These are phyloP conservation scores for Fusarium sp. DNA, from an alignment of 2,329 filamentous ascomycete species.

Conservation along the genomic window DNA sequence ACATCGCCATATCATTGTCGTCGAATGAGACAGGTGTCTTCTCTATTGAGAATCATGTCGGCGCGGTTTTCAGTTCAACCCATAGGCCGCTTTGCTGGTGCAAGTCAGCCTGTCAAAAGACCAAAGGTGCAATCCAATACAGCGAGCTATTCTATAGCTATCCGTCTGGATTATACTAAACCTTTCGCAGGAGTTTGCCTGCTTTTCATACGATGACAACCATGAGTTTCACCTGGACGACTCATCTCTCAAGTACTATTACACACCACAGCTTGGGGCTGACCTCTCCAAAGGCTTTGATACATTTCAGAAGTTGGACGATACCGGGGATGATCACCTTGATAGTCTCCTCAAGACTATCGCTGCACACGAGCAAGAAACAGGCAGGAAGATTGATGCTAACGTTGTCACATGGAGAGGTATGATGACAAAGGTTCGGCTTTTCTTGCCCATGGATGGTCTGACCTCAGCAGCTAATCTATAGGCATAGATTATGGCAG, in stretches of 20 bases:
- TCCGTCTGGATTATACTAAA: not conserved
- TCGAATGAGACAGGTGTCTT: not conserved
- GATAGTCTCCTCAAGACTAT: constrained; percentile 83
- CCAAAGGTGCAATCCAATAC: constrained; percentile 66
- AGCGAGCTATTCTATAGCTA: not conserved
- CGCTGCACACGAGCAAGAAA: constrained; percentile 73
- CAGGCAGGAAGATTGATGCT: constrained; percentile 72
- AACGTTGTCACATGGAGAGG: constrained; percentile 93
- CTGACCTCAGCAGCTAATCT: constrained; percentile 1
- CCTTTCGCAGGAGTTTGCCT: constrained; percentile 77
- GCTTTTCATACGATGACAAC: constrained; percentile 90
- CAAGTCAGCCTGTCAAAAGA: constrained; percentile 74
- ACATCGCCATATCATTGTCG: not conserved
- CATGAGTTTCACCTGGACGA: constrained; percentile 80
- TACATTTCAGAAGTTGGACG: constrained; percentile 82
- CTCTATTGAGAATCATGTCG: constrained; percentile 34
- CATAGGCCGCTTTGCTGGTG: constrained; percentile 71
- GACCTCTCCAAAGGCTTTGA: constrained; percentile 85
- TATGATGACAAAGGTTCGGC: constrained; percentile 92
- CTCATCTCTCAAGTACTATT: constrained; percentile 87
- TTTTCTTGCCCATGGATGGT: not conserved
- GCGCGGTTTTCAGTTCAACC: constrained; percentile 72
- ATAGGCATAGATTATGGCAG: constrained; percentile 76
- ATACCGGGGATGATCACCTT: constrained; percentile 84
- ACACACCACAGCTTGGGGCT: constrained; percentile 73